Evolutionary conservation across 116 monocot species (phyloP).

Genomic region (Phalaenopsis hybrid): DNA sequence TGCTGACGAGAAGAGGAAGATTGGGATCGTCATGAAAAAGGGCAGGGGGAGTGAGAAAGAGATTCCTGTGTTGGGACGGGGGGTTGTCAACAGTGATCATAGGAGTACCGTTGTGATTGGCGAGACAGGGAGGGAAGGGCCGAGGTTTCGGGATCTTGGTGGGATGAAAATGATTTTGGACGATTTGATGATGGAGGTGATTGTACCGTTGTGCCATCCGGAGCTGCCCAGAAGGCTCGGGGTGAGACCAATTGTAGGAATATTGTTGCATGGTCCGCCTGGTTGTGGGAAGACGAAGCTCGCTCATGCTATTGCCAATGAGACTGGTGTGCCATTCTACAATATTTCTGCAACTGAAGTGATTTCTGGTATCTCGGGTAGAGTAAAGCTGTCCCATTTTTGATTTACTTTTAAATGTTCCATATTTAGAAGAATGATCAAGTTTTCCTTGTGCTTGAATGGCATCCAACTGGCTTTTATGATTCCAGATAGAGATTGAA

Average conservation of each 20-base stretch:
- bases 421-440: neutral
- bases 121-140: constrained; percentile 24
- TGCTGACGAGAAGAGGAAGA: constrained; percentile 14
- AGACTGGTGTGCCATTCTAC: constrained; percentile 85
- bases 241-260: constrained; percentile 63
- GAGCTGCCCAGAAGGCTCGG: constrained; percentile 55
- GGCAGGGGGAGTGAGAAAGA: constrained; percentile 3
- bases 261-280: constrained; percentile 82
- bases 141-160: constrained; percentile 77
- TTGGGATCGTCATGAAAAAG: neutral
- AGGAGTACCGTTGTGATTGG: neutral
- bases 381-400: constrained; percentile 1
- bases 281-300: constrained; percentile 96
- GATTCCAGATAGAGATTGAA: neutral
- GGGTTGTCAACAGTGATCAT: neutral
- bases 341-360: constrained; percentile 79
- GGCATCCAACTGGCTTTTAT: neutral
- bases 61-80: neutral
- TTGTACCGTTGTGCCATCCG: constrained; percentile 80
- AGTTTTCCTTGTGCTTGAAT: neutral
- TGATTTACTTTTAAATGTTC: neutral
- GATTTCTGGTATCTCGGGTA: constrained; percentile 86
- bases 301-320: constrained; percentile 91
- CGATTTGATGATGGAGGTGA: constrained; percentile 77
- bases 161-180: constrained; percentile 69